Base-by-base conservation (phyloP, 208 protist genomes). In the Trypanosoma congolense region DNA sequence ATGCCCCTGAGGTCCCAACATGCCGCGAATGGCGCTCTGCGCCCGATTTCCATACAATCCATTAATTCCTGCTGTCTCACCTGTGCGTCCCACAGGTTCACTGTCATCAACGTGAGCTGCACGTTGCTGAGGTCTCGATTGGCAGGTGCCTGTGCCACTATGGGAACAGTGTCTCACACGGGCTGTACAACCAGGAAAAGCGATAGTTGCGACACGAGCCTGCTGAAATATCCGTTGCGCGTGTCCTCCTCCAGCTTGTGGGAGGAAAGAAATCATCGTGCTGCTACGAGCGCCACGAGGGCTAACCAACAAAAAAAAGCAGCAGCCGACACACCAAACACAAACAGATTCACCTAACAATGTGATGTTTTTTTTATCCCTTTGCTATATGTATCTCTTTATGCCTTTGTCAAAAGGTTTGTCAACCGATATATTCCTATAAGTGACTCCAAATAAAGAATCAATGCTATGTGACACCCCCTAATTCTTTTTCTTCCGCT, bases 1-100 rank as follows among this genome's bases (percentile, higher is more conserved):
- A 41, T 83, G 75, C 8, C 86, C 86, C 51, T 84, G 72, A 24
- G 86, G 86, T 3, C 82, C 86, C 6, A 93, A 44, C 86, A 93
- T 93, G 25, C 86, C 80, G 2, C 83, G 79, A 61, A 93, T 88
- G 8, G 70, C 86, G 2, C 71, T 75, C 63, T 87, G 70, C 2
- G 86, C 86, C 9, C 75, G 63, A 55, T 84, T 86, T 26, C 82
- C 81, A 51, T 90, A 93, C 48, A 88, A 58, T 30, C 80, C 80
- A 59, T 90, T 90, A 50, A 93, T 86, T 36, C 83, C 86, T 10
- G 67, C 58, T n/a, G 69, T 67, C 42, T 78, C 61, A 5, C 64
- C 63, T 31, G 65, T 71, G 18, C 65, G 64, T 12, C 56, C 59
- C 1, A 65, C 49, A 1, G 45, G 19, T 14, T 48, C 24, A 52